phyloP scores from a whole-genome alignment of 2,329 filamentous ascomycete genomes.

The Aspergillus brunneoviolaceus region DNA sequence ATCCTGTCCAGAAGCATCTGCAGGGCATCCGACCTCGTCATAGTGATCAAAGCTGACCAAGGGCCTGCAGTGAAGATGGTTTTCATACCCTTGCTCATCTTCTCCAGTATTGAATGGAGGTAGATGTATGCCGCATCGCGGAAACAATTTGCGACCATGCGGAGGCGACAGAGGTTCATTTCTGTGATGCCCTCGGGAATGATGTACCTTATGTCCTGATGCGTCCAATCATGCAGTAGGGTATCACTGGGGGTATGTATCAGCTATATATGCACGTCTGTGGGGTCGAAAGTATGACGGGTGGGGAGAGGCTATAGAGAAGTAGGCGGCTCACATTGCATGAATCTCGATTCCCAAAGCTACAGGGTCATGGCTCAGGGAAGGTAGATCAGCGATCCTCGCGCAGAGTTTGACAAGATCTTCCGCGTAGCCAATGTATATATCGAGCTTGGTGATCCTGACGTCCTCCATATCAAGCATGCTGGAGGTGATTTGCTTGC shows the following conservation, averaged over 20 bases:
- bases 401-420: constrained; percentile 36
- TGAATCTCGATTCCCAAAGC: constrained; percentile 28
- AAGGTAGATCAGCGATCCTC: constrained; percentile 33
- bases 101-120: constrained; percentile 37
- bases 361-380: constrained; percentile 19
- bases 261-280: background rate
- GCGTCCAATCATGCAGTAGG: constrained; percentile 33
- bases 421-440: constrained; percentile 41
- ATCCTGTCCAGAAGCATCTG: constrained; percentile 29
- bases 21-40: constrained; percentile 30
- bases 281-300: background rate
- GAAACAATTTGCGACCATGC: constrained; percentile 39
- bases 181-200: constrained; percentile 32
- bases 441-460: constrained; percentile 33
- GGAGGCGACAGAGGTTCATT: constrained; percentile 30
- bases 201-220: constrained; percentile 27
- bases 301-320: background rate
- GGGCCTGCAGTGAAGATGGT: background rate
- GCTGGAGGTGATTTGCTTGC: constrained; percentile 22
- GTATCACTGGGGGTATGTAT: constrained; percentile 27
- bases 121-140: constrained; percentile 39
- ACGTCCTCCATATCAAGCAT: constrained; percentile 23
- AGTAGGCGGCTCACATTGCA: constrained; percentile 26
- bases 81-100: constrained; percentile 19
- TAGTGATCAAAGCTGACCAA: constrained; percentile 24